Evolutionary conservation across 176 grass and related monocot species (phyloP), one percentile per base, ranked within the genome.

Genomic region (Carex myosuroides): DNA sequence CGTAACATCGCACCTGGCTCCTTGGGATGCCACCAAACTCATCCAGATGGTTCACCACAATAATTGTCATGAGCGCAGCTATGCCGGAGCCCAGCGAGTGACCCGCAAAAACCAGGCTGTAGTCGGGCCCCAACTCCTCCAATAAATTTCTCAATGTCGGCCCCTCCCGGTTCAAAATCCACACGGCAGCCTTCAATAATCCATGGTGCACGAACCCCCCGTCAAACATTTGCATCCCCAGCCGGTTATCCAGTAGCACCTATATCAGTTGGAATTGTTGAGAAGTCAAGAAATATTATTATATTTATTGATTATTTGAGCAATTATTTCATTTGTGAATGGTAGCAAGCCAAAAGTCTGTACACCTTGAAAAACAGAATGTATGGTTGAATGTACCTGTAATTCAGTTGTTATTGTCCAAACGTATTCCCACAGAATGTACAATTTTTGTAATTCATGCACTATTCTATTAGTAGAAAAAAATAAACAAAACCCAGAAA

Each of bases 51-150:
- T 95, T 95, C 22, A 96, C 97, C 0, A 92, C 89, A 3, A 99
- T 82, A 26, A 99, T 83, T 18, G 97, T 88, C 91, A 99, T 91
- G 64, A 99, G 91, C 20, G 97, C 89, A 3, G 87, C 90, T 60
- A 99, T 94, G 50, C 97, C 97, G 8, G 97, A 99, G 46, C 97
- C 97, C 29, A 99, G 87, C 52, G 97, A 99, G 88, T 99, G 97
- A 1, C 97, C 97, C 2, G 91, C 84, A 76, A 99, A 87, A 69
- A 99, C 59, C 77, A 96, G 84, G 64, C 82, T 96, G 87, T 93
- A 95, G 0, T 89, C 87, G 0, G 81, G 85, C 9, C 92, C 92
- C 60, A 88, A 76, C 56, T 85, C 59, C 0, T 46, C 58, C 26
- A 96, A 89, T 62, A 90, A 75, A 18, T 55, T 13, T 30, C 32